Evolutionary conservation across 1,139 yeast species (phyloP), one percentile per base, ranked within the genome.

Genomic region (Geotrichum siamense): DNA sequence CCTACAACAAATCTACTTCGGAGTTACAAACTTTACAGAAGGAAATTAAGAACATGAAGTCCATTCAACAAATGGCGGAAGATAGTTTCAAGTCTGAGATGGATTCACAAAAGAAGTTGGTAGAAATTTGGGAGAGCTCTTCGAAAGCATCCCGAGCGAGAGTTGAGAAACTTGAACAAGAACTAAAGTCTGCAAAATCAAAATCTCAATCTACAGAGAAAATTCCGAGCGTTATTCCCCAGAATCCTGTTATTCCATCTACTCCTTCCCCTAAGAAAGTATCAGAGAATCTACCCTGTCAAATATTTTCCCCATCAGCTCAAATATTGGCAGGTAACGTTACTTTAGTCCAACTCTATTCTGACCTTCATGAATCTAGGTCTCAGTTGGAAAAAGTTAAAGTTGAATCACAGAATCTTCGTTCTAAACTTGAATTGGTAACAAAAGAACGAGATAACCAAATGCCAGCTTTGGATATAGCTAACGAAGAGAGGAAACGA

Each of bases 381-480:
- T 80, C 76, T 51, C 81, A 82, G 53, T 65, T 86, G 36, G 73
- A 77, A 5, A 72, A 78, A 47, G 96, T 86, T 58, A 75, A 78
- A 53, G 72, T 79, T 26, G 81, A 83, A 48, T 87, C 84, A 55
- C 79, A 77, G 47, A 73, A 75, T 47, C 69, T 89, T 47, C 82
- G 89, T 48, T 62, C 68, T 29, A 91, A 86, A 61, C 69, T 89
- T 50, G 81, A 83, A 54, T 67, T 72, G 0, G 2, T 89, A 53
- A 76, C 87, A 29, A 69, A 69, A 25, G 96, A 89, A 58, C 69
- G 89, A 52, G 94, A 87, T 57, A 72, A 76, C 22, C 81, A 83
- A 55, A 80, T 85, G 45, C 97, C 97, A 0, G 69, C 81, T 1
- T 72, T 91, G 41, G 74, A 82, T 64, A 82, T 78, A 51, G 84